phyloP scores from a whole-genome alignment of 345 rosid genomes.

The Rhizophora mangle region DNA sequence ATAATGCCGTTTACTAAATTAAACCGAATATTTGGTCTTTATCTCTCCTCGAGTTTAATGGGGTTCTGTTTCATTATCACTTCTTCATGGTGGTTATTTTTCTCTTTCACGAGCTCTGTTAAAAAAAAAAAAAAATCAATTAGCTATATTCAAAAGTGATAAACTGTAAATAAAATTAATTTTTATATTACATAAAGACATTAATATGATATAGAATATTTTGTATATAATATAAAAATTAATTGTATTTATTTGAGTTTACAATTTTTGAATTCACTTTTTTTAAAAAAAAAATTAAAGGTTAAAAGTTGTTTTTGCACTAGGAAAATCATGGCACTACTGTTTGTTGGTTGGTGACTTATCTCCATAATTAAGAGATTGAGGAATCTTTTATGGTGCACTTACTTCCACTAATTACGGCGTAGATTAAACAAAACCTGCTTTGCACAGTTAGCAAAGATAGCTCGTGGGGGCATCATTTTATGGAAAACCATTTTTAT shows the following conservation, averaged over 20 bases:
- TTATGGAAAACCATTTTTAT: no score
- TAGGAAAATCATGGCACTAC: slow-evolving; percentile 3
- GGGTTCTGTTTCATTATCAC: not conserved
- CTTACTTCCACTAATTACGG: slow-evolving; percentile 18
- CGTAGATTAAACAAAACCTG: not conserved
- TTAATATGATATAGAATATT: no score
- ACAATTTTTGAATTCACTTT: no score
- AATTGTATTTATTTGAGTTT: no score
- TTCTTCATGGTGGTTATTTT: not conserved
- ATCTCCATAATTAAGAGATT: not conserved
- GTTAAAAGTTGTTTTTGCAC: not conserved
- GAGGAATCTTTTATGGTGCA: not conserved
- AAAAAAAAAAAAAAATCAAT: not conserved
- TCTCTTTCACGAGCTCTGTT: not conserved
- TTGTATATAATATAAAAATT: no score
- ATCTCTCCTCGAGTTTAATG: not conserved
- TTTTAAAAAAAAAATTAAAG: no score
- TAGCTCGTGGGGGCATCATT: no score
- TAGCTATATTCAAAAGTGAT: no score
- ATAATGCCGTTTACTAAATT: not conserved
- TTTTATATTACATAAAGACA: no score
- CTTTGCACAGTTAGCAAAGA: not conserved
- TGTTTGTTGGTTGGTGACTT: not conserved
- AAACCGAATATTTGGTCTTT: not conserved
- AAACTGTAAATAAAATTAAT: no score